A percentile compares a stretch with the other conserved stretches of the same genome.
Conservation (phyloP, 306 rosid species). For the Delonix regia region DNA sequence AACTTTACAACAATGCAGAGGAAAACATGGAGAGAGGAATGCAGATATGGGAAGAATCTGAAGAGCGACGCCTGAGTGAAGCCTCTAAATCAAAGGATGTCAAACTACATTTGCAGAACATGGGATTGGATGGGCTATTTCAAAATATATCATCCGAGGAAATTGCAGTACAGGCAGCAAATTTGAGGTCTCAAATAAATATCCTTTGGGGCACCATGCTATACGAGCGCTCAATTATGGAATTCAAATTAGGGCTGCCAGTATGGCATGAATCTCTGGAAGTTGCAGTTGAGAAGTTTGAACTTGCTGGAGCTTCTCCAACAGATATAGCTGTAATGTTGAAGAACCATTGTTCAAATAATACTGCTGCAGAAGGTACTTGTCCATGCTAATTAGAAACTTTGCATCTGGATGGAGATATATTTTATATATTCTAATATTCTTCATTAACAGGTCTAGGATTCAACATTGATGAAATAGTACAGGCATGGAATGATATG, state of each 20-base stretch:
- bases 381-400: background rate
- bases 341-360: slow-evolving; percentile 62
- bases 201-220: slow-evolving; percentile 69
- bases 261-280: slow-evolving; percentile 60
- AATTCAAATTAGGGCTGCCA: slow-evolving; percentile 58
- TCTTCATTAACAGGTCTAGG: slow-evolving; percentile 45
- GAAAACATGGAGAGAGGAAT: slow-evolving; percentile 64
- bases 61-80: slow-evolving; percentile 40
- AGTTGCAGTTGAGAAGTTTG: slow-evolving; percentile 62
- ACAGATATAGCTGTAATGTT: slow-evolving; percentile 63
- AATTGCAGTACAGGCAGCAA: slow-evolving; percentile 50
- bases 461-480: slow-evolving; percentile 61
- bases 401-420: background rate
- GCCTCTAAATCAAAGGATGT: slow-evolving; percentile 40
- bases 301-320: slow-evolving; percentile 60
- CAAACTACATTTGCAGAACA: slow-evolving; percentile 40
- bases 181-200: slow-evolving; percentile 62
- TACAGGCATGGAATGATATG: slow-evolving; percentile 69
- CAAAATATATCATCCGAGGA: slow-evolving; percentile 48
- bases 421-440: background rate
- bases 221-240: slow-evolving; percentile 65
- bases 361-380: slow-evolving; percentile 49
- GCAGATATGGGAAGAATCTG: slow-evolving; percentile 59
- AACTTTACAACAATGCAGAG: slow-evolving; percentile 55
- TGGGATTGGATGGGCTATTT: slow-evolving; percentile 47